phyloP scores from a whole-genome alignment of 371 early-diverging fungal species.

The Apophysomyces ossiformis region DNA sequence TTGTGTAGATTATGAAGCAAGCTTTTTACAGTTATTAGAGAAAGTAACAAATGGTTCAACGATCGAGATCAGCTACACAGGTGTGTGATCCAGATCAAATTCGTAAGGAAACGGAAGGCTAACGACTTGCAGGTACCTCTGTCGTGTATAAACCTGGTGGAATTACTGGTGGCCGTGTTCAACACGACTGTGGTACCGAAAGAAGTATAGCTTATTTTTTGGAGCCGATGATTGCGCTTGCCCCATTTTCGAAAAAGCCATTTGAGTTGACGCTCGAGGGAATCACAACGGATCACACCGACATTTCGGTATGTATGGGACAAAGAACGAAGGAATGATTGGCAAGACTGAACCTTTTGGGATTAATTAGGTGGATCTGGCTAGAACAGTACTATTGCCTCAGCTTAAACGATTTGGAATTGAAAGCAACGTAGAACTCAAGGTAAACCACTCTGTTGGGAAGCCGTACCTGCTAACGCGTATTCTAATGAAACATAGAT shows the following conservation, averaged over 20 bases:
- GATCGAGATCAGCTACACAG: constrained; percentile 93
- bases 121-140: constrained; percentile 68
- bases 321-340: constrained; percentile 18
- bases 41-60: constrained; percentile 91
- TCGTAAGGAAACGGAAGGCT: not conserved
- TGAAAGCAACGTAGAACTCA: constrained; percentile 81
- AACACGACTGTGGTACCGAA: constrained; percentile 79
- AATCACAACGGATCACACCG: constrained; percentile 91
- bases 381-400: constrained; percentile 91
- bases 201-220: constrained; percentile 93
- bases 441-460: constrained; percentile 45
- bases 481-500: constrained; percentile 51
- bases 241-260: constrained; percentile 91
- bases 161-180: constrained; percentile 85
- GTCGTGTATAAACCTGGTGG: constrained; percentile 89
- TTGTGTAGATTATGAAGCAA: constrained; percentile 82
- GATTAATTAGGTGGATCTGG: constrained; percentile 72
- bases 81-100: constrained; percentile 29
- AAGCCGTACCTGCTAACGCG: not conserved
- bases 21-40: constrained; percentile 88
- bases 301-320: constrained; percentile 63
- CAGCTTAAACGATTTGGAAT: constrained; percentile 86
- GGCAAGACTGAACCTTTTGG: not conserved
- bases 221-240: constrained; percentile 88
- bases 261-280: constrained; percentile 83